Conservation (phyloP, 2,329 filamentous ascomycete genomes). For the Bipolaris gigantea region DNA sequence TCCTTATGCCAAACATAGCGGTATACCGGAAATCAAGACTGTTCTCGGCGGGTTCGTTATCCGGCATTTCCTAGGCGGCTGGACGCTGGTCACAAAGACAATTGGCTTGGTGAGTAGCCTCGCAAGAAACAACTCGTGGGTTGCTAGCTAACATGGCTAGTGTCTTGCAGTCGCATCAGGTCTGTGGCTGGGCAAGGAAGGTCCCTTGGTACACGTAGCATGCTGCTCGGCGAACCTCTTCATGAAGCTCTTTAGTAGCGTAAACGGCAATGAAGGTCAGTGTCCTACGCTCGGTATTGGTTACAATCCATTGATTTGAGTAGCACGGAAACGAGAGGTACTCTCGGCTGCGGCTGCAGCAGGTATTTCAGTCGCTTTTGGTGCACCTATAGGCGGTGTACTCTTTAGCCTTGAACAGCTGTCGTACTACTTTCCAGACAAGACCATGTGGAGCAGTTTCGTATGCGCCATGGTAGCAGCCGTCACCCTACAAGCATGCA, state of each 20-base stretch:
- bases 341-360: conserved; percentile 89
- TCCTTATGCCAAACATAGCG: conserved; percentile 87
- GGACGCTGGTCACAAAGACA: conserved; percentile 89
- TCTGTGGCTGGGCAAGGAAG: conserved; percentile 96
- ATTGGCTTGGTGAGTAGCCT: conserved; percentile 68
- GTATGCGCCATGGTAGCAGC: conserved; percentile 99
- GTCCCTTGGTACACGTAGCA: conserved; percentile 90
- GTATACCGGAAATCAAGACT: conserved; percentile 97
- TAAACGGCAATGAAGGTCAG: conserved; percentile 83
- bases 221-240: conserved; percentile 95
- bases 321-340: conserved; percentile 89
- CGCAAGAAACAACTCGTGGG: conserved; percentile 17
- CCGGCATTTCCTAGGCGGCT: conserved; percentile 77
- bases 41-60: conserved; percentile 94
- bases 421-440: conserved; percentile 97
- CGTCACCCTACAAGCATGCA: conserved; percentile 86
- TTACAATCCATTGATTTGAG: conserved; percentile 21
- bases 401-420: conserved; percentile 95
- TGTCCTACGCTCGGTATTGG: neutral
- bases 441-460: conserved; percentile 99
- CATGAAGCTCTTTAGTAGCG: conserved; percentile 80
- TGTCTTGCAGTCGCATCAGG: conserved; percentile 90
- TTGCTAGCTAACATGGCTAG: conserved; percentile 49
- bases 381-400: conserved; percentile 90
- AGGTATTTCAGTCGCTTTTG: conserved; percentile 92